Evolutionary conservation across 179 eudicot genomes (phyloP).

Genomic region (Sideroxylon spinosum): DNA sequence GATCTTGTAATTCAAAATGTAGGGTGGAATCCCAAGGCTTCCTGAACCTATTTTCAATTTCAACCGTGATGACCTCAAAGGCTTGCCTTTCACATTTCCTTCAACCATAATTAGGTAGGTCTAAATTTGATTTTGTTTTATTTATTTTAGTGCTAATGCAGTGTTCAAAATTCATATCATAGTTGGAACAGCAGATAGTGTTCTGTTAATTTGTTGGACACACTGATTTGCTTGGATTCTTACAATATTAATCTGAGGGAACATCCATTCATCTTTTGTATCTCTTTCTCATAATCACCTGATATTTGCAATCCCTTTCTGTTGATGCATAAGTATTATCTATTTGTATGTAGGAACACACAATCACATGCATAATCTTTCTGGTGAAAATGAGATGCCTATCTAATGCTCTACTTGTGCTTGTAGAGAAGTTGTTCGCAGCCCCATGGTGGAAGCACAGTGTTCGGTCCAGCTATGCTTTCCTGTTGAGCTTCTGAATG

Average conservation of each 20-base stretch:
- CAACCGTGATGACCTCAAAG: constrained; percentile 80
- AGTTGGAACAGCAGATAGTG: not conserved
- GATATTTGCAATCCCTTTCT: not conserved
- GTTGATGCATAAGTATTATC: not conserved
- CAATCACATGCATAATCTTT: not conserved
- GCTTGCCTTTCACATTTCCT: constrained; percentile 83
- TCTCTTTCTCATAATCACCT: not conserved
- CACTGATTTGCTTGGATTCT: not conserved
- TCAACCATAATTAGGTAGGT: constrained; percentile 50
- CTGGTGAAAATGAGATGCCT: constrained; percentile 10
- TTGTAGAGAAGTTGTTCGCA: constrained; percentile 73
- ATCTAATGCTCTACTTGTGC: constrained; percentile 13
- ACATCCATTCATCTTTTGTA: not conserved
- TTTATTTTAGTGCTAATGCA: not conserved
- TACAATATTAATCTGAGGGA: not conserved
- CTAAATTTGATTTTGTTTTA: not conserved
- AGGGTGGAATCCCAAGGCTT: constrained; percentile 95
- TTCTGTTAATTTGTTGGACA: constrained; percentile 7
- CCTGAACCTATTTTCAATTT: constrained; percentile 53
- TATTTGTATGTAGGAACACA: not conserved
- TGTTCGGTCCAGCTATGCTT: constrained; percentile 89
- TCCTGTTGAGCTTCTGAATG: constrained; percentile 76
- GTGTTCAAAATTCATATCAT: not conserved
- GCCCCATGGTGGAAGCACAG: constrained; percentile 95
- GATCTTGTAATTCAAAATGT: constrained; percentile 23